phyloP scores from a whole-genome alignment of 2,329 filamentous ascomycete species.

The Aspergillus japonicus region DNA sequence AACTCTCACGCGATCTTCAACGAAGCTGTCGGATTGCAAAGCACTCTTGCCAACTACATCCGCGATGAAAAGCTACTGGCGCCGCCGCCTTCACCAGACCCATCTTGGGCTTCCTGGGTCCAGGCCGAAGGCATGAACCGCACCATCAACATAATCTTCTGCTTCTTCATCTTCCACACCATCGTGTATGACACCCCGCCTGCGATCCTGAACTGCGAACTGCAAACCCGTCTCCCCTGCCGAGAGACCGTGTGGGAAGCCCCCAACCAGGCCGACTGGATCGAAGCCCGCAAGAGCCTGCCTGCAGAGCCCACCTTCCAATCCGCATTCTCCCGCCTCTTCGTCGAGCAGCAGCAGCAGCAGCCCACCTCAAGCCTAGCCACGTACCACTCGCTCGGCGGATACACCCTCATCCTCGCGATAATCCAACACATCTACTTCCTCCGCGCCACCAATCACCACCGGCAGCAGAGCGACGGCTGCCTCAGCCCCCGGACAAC shows the following conservation, averaged over 20 bases:
- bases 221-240: constrained; percentile 26
- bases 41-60: not conserved
- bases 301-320: not conserved
- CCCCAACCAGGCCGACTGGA: not conserved
- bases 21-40: not conserved
- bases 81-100: not conserved
- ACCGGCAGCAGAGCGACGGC: not conserved
- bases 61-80: not conserved
- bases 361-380: not conserved
- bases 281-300: too few species aligned
- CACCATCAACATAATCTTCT: constrained; percentile 29
- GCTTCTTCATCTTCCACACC: constrained; percentile 29
- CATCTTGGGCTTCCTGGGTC: constrained; percentile 26
- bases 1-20: constrained; percentile 2
- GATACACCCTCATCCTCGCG: constrained; percentile 68
- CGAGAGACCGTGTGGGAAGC: constrained; percentile 24
- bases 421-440: constrained; percentile 70
- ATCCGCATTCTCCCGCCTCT: not conserved
- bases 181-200: constrained; percentile 30
- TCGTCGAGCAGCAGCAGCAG: not conserved
- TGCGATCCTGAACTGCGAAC: constrained; percentile 24
- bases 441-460: constrained; percentile 45
- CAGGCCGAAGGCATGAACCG: constrained; percentile 23
- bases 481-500: too few species aligned
- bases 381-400: constrained; percentile 52